These are phyloP conservation scores for Dryas drummondii DNA, from an alignment of 306 rosid species.

Conservation along the genomic window DNA sequence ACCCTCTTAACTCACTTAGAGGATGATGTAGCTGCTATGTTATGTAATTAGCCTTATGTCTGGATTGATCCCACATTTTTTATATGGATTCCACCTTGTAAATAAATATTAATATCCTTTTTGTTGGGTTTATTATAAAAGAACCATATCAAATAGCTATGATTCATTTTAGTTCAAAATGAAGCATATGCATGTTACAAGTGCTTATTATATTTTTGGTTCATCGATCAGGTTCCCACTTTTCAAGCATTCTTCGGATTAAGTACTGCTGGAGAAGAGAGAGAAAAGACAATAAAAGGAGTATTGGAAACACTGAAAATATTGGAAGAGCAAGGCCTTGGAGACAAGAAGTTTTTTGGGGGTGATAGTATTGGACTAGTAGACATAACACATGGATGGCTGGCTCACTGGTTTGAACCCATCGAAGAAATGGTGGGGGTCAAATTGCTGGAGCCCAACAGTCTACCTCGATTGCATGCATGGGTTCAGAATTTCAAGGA, in stretches of 20 bases:
- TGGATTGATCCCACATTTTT: too few species aligned
- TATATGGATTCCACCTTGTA: too few species aligned
- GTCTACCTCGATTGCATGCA: constrained; percentile 39
- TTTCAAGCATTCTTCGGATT: background rate
- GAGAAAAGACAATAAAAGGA: constrained; percentile 8
- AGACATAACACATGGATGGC: constrained; percentile 33
- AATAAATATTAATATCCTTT: too few species aligned
- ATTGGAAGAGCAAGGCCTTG: constrained; percentile 30
- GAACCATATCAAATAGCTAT: too few species aligned
- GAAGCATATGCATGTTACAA: background rate
- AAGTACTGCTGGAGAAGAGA: constrained; percentile 19
- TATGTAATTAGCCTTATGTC: too few species aligned
- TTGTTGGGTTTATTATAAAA: too few species aligned
- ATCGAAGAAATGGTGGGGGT: constrained; percentile 21
- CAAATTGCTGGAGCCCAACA: constrained; percentile 29
- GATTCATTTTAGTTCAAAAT: too few species aligned
- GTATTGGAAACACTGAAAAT: constrained; percentile 16
- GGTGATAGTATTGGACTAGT: constrained; percentile 31
- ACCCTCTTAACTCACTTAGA: too few species aligned
- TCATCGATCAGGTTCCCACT: background rate
- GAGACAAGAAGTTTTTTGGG: constrained; percentile 31
- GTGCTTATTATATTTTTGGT: background rate
- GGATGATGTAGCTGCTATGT: too few species aligned
- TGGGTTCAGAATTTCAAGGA: constrained; percentile 46
- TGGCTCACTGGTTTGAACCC: constrained; percentile 18